Evolutionary conservation across 2,329 filamentous ascomycete species (phyloP).

Genomic region (Aspergillus flavus): DNA sequence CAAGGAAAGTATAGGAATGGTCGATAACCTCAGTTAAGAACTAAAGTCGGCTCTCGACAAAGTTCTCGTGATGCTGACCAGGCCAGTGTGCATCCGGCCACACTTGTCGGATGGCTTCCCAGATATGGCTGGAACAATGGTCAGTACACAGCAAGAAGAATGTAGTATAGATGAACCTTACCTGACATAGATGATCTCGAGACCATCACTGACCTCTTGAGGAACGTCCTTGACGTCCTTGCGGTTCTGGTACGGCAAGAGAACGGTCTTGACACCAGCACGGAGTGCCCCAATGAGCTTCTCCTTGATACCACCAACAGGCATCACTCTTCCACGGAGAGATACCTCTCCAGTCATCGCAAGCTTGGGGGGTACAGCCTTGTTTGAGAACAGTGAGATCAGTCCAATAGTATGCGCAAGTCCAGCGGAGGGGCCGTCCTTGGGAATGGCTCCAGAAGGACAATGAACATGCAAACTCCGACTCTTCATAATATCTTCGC

Average conservation of each 20-base stretch:
- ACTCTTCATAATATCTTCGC: conserved; percentile 93
- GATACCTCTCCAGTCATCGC: conserved; percentile 89
- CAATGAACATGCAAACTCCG: conserved; percentile 95
- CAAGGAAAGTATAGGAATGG: neutral
- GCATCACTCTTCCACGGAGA: conserved; percentile 84
- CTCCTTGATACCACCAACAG: conserved; percentile 97
- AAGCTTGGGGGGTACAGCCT: conserved; percentile 83
- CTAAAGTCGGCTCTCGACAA: conserved; percentile 78
- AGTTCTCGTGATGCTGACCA: conserved; percentile 67
- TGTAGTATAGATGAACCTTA: conserved; percentile 51
- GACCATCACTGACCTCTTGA: conserved; percentile 79
- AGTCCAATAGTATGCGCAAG: conserved; percentile 93
- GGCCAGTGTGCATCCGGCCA: conserved; percentile 92
- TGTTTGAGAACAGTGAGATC: conserved; percentile 84
- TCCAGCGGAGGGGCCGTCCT: conserved; percentile 82
- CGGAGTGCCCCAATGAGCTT: conserved; percentile 93
- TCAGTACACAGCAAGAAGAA: conserved; percentile 8
- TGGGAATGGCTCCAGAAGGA: conserved; percentile 90
- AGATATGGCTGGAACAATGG: conserved; percentile 69
- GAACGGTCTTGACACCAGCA: conserved; percentile 90
- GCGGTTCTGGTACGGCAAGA: conserved; percentile 83
- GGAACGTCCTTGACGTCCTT: conserved; percentile 93
- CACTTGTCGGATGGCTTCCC: conserved; percentile 86
- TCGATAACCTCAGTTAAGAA: neutral
- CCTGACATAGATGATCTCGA: conserved; percentile 89